Base-by-base conservation (phyloP, 225 moss, liverwort and hornwort genomes). In the Sphagnum contortum region DNA sequence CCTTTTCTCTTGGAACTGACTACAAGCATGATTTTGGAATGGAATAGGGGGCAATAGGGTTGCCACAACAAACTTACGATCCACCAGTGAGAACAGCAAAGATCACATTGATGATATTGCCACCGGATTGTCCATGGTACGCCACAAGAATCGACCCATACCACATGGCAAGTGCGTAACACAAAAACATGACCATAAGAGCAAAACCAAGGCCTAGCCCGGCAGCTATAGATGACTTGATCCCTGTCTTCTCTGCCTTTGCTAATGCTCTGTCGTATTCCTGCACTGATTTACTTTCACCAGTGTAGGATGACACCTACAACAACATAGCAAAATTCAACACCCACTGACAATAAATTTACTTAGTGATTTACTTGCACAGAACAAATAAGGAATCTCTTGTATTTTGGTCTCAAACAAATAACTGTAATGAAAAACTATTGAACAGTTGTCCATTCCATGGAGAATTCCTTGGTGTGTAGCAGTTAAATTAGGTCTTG, bases 261-360 rank as follows among this genome's bases (percentile, higher is more conserved):
- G 71, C 74, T 59, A 92, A 64, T 13, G 85, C 67, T 0, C 52
- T 76, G 67, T 92, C 92, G 57, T 98, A 98, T 53, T 90, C 90
- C 59, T 55, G 59, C 11, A 92, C 92, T 51, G 96, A 84, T 69
- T 84, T 91, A 5, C 47, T 73, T 79, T 92, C 96, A 54, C 96
- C 87, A 8, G 83, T 92, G 61, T 81, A 91, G 3, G 92, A 83
- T 60, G 88, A 64, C 5, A 98, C 92, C 96, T 98, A 61, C n/a
- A 70, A 29, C 29, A 3, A 67, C 47, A 45, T 13, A 3, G 51
- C 10, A 48, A 29, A 29, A 29, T 29, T 29, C 29, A 29, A 29
- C 29, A 29, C 29, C 29, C 29, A 70, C 12, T 3, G 6, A 44
- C 10, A 7, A 3, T 3, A 8, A 46, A 9, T 64, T 56, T 56